These are phyloP conservation scores for Coniferiporia sulphurascens DNA, from an alignment of 1,284 basidiomycete species.

Conservation along the genomic window DNA sequence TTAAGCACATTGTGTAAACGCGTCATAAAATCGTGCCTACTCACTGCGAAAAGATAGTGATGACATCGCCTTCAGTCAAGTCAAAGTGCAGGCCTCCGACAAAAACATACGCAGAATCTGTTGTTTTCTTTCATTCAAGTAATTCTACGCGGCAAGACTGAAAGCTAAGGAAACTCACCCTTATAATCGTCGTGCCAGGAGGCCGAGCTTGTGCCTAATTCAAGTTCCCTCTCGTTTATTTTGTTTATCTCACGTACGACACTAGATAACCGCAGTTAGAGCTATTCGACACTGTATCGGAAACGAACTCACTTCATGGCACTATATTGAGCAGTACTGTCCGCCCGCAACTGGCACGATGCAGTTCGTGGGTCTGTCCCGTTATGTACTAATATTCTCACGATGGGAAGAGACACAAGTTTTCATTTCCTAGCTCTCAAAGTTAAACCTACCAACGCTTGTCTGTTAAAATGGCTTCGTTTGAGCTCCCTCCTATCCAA, in stretches of 20 bases:
- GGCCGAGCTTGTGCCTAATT: slow-evolving; percentile 66
- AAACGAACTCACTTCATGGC: slow-evolving; percentile 61
- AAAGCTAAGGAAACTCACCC: slow-evolving; percentile 35
- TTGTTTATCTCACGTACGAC: slow-evolving; percentile 90
- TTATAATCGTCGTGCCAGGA: slow-evolving; percentile 99
- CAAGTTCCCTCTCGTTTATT: slow-evolving; percentile 92
- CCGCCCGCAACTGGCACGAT: slow-evolving; percentile 10
- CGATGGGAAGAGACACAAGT: background rate
- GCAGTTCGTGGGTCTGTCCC: background rate
- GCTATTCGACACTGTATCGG: slow-evolving; percentile 1
- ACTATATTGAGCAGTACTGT: slow-evolving; percentile 15
- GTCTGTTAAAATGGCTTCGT: slow-evolving; percentile 53
- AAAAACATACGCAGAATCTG: slow-evolving; percentile 94
- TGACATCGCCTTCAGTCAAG: slow-evolving; percentile 96
- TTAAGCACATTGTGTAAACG: background rate
- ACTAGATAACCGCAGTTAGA: slow-evolving; percentile 39
- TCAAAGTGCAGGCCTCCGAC: slow-evolving; percentile 83
- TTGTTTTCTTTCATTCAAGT: slow-evolving; percentile 3
- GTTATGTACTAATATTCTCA: background rate
- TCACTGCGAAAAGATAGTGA: slow-evolving; percentile 96
- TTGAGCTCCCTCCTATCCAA: slow-evolving; percentile 71
- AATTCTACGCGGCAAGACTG: background rate
- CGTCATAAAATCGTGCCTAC: slow-evolving; percentile 29
- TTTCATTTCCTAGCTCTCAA: background rate
- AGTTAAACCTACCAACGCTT: background rate